Base-by-base conservation (phyloP, 1,139 yeast species). In the Kodamaea fungicola region DNA sequence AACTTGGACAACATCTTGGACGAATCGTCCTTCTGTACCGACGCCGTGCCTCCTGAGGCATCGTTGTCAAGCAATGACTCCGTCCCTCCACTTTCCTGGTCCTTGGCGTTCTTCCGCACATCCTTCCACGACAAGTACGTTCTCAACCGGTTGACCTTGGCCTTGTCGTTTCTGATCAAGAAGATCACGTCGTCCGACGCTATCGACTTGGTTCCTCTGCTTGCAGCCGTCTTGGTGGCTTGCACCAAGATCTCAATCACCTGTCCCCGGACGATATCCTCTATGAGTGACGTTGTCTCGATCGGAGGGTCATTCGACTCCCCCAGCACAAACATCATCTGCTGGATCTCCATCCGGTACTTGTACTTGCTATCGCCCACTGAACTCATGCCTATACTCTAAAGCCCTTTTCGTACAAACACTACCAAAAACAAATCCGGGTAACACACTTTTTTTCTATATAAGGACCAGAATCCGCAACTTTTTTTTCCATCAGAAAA, bases 321-420 rank as follows among this genome's bases (percentile, higher is more conserved):
- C 2, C 98, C 99, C 42, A 85, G 77, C 42, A 92, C 98, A 67
- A 94, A 92, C 99, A 92, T 92, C 98, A 92, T 94, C 67, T 89
- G 96, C 59, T 87, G 96, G 52, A 88, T 87, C 60, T 88, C 96
- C 34, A 83, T 76, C 41, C 95, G 69, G 57, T 87, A 88, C 55
- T 81, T 79, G 63, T 84, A 82, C 55, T 83, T 82, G 45, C 74
- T 62, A 35, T 62, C 65, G 12, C 34, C 37, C 30, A 30, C 24
- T 21, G 31, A 30, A 30, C 33, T 30, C 37, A 34, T 34, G 10
- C 8, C 7, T 24, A n/a, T 24, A 24, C 12, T 4, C n/a, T 24
- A 9, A 9, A 24, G 8, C 31, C 22, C 31, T 9, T 12, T 10
- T 8, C 30, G 8, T 8, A n/a, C 16, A n/a, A 30, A 28, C 30